Conservation (phyloP, 257 asterid genomes). For the Mitragyna speciosa region DNA sequence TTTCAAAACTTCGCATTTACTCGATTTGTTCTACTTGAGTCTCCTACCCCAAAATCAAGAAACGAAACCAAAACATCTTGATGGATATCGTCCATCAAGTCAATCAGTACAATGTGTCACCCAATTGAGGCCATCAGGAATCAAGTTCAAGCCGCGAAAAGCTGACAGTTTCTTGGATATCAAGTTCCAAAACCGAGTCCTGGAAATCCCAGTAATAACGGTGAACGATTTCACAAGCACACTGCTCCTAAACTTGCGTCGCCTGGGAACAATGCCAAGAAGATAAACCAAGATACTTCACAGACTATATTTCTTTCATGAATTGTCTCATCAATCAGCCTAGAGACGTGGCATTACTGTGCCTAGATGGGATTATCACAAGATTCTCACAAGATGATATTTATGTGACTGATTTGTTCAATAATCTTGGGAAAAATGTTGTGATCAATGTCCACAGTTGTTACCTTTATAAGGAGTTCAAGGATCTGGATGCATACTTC, state of each 20-base stretch:
- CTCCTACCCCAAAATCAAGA: background rate
- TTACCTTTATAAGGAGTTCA: background rate
- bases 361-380: background rate
- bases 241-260: background rate
- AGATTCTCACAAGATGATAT: background rate
- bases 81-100: background rate
- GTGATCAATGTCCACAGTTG: background rate
- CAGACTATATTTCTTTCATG: background rate
- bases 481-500: background rate
- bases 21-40: conserved; percentile 1
- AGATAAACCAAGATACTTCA: background rate
- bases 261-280: conserved; percentile 11
- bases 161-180: background rate
- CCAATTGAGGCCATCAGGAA: background rate
- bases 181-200: background rate
- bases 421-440: background rate
- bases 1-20: background rate
- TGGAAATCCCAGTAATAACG: background rate
- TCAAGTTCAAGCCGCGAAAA: background rate
- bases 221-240: conserved; percentile 7
- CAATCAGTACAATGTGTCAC: background rate
- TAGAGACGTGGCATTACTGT: background rate
- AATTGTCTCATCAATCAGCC: background rate
- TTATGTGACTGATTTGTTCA: background rate
- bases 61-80: background rate